Conservation (phyloP, 2,329 filamentous ascomycete genomes). For the Tolypocladium album region DNA sequence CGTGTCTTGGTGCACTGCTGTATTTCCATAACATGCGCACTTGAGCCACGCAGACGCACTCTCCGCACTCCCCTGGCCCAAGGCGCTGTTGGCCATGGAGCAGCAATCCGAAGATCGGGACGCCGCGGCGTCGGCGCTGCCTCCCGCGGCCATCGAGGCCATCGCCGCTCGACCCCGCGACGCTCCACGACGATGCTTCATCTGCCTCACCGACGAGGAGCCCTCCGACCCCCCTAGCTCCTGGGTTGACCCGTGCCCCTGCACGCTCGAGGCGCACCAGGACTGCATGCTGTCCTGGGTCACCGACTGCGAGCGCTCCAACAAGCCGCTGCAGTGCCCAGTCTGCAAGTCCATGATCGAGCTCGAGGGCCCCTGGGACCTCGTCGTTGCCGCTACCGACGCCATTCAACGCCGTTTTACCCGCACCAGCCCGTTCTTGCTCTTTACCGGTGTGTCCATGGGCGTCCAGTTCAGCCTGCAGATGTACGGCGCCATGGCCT, state of each 20-base stretch:
- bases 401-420: constrained; percentile 44
- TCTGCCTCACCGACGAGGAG: constrained; percentile 48
- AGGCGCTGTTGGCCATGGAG: not conserved
- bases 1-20: not conserved
- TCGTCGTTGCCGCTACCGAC: constrained; percentile 57
- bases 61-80: not conserved
- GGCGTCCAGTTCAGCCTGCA: constrained; percentile 41
- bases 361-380: constrained; percentile 63
- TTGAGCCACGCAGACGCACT: not conserved
- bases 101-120: not conserved
- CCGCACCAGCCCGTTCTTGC: constrained; percentile 47
- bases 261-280: constrained; percentile 84
- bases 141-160: constrained; percentile 7
- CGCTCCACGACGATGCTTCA: constrained; percentile 43
- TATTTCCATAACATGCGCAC: not conserved
- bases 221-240: constrained; percentile 34
- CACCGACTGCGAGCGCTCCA: constrained; percentile 65
- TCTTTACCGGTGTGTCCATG: constrained; percentile 46
- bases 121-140: constrained; percentile 1
- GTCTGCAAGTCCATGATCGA: constrained; percentile 79
- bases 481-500: constrained; percentile 39
- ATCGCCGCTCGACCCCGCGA: constrained; percentile 11
- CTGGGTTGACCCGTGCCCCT: constrained; percentile 87
- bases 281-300: constrained; percentile 86
- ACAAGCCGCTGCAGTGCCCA: constrained; percentile 67